Evolutionary conservation across 1,139 yeast species (phyloP).

Genomic region (Tardiomyces depauwii): DNA sequence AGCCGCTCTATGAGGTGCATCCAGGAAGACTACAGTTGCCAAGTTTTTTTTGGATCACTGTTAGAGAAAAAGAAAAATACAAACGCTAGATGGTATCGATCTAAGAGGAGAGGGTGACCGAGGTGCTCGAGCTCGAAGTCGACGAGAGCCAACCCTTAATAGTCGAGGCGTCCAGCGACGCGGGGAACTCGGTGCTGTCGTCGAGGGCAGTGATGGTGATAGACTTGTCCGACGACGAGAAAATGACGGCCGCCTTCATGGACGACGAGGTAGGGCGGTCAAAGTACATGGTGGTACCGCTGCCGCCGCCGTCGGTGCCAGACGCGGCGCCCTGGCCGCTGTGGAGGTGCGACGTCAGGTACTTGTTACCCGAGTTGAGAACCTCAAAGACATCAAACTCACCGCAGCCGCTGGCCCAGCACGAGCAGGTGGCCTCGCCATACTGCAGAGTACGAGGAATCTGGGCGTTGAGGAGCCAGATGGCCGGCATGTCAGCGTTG

Average conservation of each 20-base stretch:
- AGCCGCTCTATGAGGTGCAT: too few species aligned
- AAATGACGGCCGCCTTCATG: slow-evolving; percentile 84
- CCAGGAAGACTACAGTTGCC: too few species aligned
- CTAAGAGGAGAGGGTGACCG: slow-evolving; percentile 1
- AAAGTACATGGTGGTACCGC: slow-evolving; percentile 82
- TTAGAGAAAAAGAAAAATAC: slow-evolving; percentile 3
- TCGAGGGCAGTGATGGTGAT: slow-evolving; percentile 53
- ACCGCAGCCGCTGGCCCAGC: slow-evolving; percentile 97
- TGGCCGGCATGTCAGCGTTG: slow-evolving; percentile 86
- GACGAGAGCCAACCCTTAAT: slow-evolving; percentile 18
- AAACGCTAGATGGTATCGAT: background rate
- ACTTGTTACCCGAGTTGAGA: slow-evolving; percentile 56
- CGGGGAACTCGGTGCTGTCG: slow-evolving; percentile 41
- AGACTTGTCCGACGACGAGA: slow-evolving; percentile 40
- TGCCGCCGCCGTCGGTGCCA: slow-evolving; percentile 33
- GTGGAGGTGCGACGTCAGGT: slow-evolving; percentile 76
- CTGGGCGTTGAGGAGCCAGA: slow-evolving; percentile 90
- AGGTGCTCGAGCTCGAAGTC: slow-evolving; percentile 3
- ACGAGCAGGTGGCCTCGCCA: slow-evolving; percentile 68
- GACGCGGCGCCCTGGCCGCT: slow-evolving; percentile 60
- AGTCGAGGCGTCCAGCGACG: slow-evolving; percentile 35
- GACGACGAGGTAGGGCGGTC: slow-evolving; percentile 67
- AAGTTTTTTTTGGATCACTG: slow-evolving; percentile 2
- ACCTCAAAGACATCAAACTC: slow-evolving; percentile 90
- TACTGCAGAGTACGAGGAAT: slow-evolving; percentile 92